Conservation (phyloP, 2,329 filamentous ascomycete genomes). For the Colletotrichum tamarilloi region DNA sequence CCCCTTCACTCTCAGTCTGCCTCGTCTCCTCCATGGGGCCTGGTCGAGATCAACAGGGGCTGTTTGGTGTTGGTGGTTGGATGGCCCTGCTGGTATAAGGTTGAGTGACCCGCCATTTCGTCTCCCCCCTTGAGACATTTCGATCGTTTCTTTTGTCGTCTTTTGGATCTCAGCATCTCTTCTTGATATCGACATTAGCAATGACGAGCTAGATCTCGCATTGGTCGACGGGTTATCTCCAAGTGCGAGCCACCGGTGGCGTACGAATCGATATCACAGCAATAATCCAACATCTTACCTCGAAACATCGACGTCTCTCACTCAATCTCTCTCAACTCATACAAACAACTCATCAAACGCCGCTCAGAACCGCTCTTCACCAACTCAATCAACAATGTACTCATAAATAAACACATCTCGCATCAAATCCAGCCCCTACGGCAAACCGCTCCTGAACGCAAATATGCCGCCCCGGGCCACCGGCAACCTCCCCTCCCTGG, state of each 20-base stretch:
- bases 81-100: conserved; percentile 12
- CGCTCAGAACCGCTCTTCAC: background rate
- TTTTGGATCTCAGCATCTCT: background rate
- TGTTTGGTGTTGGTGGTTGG: background rate
- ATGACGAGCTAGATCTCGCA: conserved; percentile 8
- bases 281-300: background rate
- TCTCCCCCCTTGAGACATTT: background rate
- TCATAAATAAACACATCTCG: background rate
- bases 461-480: conserved; percentile 18
- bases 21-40: background rate
- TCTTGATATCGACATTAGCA: background rate
- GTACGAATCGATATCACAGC: background rate
- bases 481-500: background rate
- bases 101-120: conserved; percentile 16
- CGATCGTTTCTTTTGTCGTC: background rate
- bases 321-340: too few species aligned
- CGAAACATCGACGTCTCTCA: background rate
- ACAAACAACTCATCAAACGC: background rate
- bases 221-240: background rate
- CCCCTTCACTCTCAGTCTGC: background rate
- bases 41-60: background rate
- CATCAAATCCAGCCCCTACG: background rate
- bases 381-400: conserved; percentile 1
- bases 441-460: background rate
- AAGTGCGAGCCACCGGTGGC: conserved; percentile 14